phyloP scores from a whole-genome alignment of 495 filamentous ascomycete genomes.

The Penicillium tannophilum region DNA sequence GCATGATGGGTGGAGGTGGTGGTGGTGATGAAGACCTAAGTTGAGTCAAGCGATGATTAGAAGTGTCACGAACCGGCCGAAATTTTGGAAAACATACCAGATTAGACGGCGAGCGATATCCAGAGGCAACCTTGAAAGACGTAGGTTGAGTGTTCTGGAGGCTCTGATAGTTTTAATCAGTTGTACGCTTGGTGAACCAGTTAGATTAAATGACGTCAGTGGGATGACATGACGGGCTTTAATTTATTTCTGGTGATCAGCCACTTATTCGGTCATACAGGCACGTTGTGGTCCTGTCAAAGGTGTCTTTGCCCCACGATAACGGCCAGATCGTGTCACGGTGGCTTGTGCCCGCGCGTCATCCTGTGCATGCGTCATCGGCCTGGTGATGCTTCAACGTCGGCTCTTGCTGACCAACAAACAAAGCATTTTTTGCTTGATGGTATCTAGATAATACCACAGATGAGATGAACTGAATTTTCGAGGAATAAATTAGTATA shows the following conservation, averaged over 20 bases:
- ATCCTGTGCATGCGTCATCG: background rate
- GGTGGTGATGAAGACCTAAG: background rate
- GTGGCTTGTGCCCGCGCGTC: constrained; percentile 5
- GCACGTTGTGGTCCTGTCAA: background rate
- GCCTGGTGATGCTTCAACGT: background rate
- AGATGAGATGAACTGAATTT: background rate
- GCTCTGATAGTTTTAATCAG: constrained; percentile 3
- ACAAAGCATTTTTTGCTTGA: background rate
- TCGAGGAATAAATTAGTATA: no score
- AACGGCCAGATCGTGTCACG: background rate
- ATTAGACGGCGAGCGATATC: background rate
- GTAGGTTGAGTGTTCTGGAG: background rate
- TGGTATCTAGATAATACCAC: background rate
- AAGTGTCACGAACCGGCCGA: background rate
- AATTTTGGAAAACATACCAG: background rate
- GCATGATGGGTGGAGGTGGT: constrained; percentile 27
- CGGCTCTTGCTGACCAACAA: background rate
- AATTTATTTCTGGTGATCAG: constrained; percentile 4
- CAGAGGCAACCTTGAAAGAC: background rate
- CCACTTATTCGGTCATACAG: constrained; percentile 1
- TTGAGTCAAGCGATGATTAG: background rate
- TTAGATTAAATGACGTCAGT: constrained; percentile 9
- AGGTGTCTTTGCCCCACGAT: background rate
- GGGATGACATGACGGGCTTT: constrained; percentile 4
- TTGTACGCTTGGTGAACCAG: background rate